These are phyloP conservation scores for Aspergillus fischeri DNA, from an alignment of 2,329 filamentous ascomycete species.

Conservation along the genomic window DNA sequence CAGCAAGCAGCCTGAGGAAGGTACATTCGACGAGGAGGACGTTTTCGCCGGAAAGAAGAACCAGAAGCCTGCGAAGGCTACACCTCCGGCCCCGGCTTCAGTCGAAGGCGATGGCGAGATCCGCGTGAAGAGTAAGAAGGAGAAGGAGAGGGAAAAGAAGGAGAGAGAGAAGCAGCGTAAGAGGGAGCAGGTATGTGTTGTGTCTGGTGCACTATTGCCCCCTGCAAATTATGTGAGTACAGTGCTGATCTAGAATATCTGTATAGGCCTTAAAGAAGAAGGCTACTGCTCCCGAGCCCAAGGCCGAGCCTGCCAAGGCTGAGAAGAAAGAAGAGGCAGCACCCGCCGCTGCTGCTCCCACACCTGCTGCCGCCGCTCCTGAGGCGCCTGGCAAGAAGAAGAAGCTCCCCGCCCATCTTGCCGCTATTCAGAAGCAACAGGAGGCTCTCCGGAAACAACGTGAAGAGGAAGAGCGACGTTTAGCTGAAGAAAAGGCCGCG, in stretches of 20 bases:
- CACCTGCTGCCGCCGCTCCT: constrained; percentile 28
- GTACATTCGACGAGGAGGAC: constrained; percentile 75
- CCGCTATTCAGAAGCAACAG: constrained; percentile 48
- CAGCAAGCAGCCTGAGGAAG: constrained; percentile 74
- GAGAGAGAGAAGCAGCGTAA: constrained; percentile 98
- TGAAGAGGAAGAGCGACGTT: constrained; percentile 42
- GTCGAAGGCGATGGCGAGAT: constrained; percentile 52
- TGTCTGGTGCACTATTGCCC: neutral
- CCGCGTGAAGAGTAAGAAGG: constrained; percentile 87
- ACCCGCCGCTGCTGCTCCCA: constrained; percentile 40
- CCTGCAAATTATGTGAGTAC: neutral
- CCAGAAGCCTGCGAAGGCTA: constrained; percentile 46
- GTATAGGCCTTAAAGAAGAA: constrained; percentile 80
- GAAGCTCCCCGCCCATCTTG: constrained; percentile 66
- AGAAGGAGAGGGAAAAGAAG: constrained; percentile 98
- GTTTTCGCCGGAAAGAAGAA: constrained; percentile 69
- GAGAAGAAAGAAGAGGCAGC: constrained; percentile 47
- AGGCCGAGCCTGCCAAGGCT: constrained; percentile 13
- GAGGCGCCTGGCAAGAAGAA: constrained; percentile 67
- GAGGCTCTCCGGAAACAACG: constrained; percentile 42
- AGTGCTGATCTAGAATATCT: constrained; percentile 2
- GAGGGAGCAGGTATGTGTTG: constrained; percentile 77
- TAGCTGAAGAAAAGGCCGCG: constrained; percentile 38
- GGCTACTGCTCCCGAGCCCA: constrained; percentile 43
- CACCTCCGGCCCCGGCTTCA: constrained; percentile 42